Evolutionary conservation across 2,329 filamentous ascomycete genomes (phyloP), one percentile per base, ranked within the genome.

Genomic region (Aspergillus fructus): DNA sequence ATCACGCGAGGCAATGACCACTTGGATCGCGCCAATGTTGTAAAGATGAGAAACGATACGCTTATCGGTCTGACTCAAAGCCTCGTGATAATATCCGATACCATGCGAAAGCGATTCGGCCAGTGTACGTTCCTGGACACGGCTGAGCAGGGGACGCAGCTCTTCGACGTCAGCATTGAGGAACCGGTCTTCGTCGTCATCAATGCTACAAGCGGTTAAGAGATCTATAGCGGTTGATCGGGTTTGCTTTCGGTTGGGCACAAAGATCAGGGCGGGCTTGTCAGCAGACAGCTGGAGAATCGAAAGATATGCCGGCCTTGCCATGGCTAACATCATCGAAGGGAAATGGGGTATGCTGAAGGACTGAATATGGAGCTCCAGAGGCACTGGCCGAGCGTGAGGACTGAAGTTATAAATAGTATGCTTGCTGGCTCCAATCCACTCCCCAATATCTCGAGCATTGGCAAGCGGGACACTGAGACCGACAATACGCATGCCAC

Each of bases 321-420:
- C 91, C 94, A 99, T 99, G 13, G 94, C 93, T 65, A 99, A 84
- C 94, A 99, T 99, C 41, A 99, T 83, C 11, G 94, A 97, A 4
- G 94, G 96, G 78, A 96, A 97, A 71, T 99, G 96, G 47, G 96
- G 92, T 59, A 96, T 96, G 27, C 88, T 90, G 78, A 94, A 99
- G 1, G 93, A 93, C 75, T 99, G 94, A 48, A 99, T 89, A 71
- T 97, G 92, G 56, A 99, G 84, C 73, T 97, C 93, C 33, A 99
- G 79, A 21, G 93, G 93, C 17, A 97, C 86, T 1, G 92, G 89
- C 56, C 96, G 88, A 60, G 93, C 88, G 68, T 93, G 89, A 2
- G 94, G 94, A 67, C 91, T 96, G 79, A 99, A 99, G 78, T 99
- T 99, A 82, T 93, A 99, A 62, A 96, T 96, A 49, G 94, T 96